A percentile compares a stretch with the other conserved stretches of the same genome.
Evolutionary conservation across 257 asterid genomes (phyloP).

Genomic region (Ilex asprella): DNA sequence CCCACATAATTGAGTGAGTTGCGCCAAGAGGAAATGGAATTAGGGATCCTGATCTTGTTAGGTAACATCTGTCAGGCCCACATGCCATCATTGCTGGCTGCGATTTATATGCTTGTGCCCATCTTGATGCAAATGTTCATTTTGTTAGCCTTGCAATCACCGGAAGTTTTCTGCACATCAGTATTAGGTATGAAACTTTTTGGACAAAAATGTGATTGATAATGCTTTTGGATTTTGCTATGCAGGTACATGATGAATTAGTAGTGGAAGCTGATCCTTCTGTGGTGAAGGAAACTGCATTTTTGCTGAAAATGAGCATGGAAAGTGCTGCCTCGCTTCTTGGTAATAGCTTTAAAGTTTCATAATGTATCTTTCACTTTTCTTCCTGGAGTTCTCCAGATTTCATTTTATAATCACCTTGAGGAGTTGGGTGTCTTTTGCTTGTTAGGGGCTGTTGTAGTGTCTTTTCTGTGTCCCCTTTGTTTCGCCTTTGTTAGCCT

Average conservation of each 20-base stretch:
- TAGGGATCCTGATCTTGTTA: not conserved
- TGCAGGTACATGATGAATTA: constrained; percentile 89
- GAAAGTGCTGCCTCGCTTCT: constrained; percentile 77
- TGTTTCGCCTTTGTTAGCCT: not conserved
- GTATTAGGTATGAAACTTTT: not conserved
- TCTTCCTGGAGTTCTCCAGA: not conserved
- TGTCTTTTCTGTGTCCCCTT: too few relatives aligned
- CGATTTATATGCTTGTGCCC: not conserved
- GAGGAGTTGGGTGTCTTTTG: too few relatives aligned
- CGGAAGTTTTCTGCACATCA: not conserved
- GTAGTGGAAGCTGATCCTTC: constrained; percentile 78
- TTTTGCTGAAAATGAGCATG: constrained; percentile 71
- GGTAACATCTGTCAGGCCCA: too few relatives aligned
- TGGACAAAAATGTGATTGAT: not conserved
- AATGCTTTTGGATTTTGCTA: constrained; percentile 4
- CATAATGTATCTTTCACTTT: not conserved
- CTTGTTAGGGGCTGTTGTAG: too few relatives aligned
- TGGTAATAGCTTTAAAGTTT: constrained; percentile 40
- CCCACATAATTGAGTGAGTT: not conserved
- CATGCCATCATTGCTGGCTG: too few relatives aligned
- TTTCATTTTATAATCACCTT: too few relatives aligned
- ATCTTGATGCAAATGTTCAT: not conserved
- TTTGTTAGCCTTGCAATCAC: not conserved
- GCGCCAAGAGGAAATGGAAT: not conserved
- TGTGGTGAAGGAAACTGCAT: constrained; percentile 74